Conservation (phyloP, 2,329 filamentous ascomycete genomes). For the Beauveria sp. region DNA sequence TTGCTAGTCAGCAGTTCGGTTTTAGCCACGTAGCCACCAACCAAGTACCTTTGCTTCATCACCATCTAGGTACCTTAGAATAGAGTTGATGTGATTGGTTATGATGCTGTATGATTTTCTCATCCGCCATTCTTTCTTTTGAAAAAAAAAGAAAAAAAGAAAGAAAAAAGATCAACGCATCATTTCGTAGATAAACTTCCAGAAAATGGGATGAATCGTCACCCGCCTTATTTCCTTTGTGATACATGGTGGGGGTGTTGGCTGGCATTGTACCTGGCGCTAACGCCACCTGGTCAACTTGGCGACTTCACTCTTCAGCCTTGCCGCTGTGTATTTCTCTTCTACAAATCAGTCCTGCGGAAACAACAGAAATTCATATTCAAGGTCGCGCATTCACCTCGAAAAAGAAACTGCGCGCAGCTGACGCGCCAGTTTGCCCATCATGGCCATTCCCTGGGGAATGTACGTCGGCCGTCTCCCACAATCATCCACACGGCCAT, state of each 20-base stretch:
- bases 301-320: background rate
- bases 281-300: conserved; percentile 8
- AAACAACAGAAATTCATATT: background rate
- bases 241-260: background rate
- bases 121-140: no score
- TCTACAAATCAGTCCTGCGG: background rate
- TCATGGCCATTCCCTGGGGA: conserved; percentile 7
- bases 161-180: no score
- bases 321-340: background rate
- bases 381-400: background rate
- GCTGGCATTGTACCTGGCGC: background rate
- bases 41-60: no score
- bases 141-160: no score
- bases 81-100: no score
- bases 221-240: background rate
- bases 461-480: conserved; percentile 14
- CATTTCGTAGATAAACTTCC: no score
- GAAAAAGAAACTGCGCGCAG: background rate
- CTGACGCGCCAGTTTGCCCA: background rate
- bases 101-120: no score
- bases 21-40: no score
- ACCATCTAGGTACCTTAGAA: no score
- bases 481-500: background rate
- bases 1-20: no score
- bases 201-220: no score